Conservation (phyloP, 768 basidiomycete genomes). For the Boletus sp. region DNA sequence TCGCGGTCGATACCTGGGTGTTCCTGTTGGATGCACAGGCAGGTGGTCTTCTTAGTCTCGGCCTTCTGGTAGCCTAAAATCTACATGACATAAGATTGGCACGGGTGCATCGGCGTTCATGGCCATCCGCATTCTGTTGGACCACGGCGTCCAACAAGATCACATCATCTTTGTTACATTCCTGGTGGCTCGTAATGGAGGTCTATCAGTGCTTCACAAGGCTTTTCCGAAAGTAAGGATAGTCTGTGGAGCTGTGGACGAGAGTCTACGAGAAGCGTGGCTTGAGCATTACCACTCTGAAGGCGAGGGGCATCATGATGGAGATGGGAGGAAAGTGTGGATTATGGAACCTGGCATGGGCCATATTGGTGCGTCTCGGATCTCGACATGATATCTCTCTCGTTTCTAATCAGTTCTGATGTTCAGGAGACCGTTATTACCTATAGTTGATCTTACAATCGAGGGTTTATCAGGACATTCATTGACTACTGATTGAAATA, state of each 20-base stretch:
- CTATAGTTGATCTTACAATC: constrained; percentile 22
- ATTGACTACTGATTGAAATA: not conserved
- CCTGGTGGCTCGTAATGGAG: constrained; percentile 80
- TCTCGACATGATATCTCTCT: not conserved
- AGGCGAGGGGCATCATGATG: constrained; percentile 38
- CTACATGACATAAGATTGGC: constrained; percentile 61
- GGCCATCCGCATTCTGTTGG: constrained; percentile 90
- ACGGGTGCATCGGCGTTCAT: constrained; percentile 93
- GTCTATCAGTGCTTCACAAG: constrained; percentile 68
- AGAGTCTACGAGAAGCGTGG: constrained; percentile 74
- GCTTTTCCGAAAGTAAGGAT: constrained; percentile 88
- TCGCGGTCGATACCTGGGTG: constrained; percentile 72
- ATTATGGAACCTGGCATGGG: constrained; percentile 87
- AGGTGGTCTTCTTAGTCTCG: not conserved
- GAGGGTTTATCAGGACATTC: constrained; percentile 3
- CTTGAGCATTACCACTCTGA: constrained; percentile 54
- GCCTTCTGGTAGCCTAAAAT: not conserved
- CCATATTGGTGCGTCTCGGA: constrained; percentile 62
- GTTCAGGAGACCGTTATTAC: constrained; percentile 43
- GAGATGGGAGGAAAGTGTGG: constrained; percentile 68
- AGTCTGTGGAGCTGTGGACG: constrained; percentile 82
- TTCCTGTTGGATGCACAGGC: constrained; percentile 91
- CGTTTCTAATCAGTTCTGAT: not conserved
- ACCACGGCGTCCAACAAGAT: constrained; percentile 85
- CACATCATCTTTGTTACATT: constrained; percentile 90